Base-by-base conservation (phyloP, 345 rosid genomes). In the Citrus cavaleriei region DNA sequence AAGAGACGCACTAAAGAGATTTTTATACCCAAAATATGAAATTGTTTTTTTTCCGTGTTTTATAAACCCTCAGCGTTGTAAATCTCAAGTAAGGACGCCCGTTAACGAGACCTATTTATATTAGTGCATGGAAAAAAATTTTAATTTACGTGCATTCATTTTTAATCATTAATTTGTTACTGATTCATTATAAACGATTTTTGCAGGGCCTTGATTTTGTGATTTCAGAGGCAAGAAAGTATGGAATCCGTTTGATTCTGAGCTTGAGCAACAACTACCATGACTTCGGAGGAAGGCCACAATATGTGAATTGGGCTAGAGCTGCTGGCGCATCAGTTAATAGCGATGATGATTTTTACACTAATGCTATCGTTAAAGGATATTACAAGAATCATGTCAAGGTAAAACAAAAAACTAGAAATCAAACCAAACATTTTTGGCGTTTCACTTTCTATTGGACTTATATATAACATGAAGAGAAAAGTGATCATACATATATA, bases 141-240 rank as follows among this genome's bases (percentile, higher is more conserved):
- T 27, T 27, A 10, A 40, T 40, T 40, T 64, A 40, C 24, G 32
- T 16, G 38, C 40, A 63, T 30, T 22, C 68, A 64, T 16, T 64
- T 65, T 32, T 7, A 18, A 7, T 34, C 2, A 34, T 34, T 21
- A 58, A 34, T 65, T 64, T 1, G 24, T 1, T 13, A 35, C 18
- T 62, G 18, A 72, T 4, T 27, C 24, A 19, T 10, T 42, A 28
- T 40, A 14, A 14, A 16, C 49, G 30, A 54, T 27, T 66, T 79
- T 38, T 1, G 59, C 82, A 89, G 88, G 89, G 76, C 14, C 84
- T 89, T 55, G 90, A 89, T 78, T 89, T 84, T 69, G 88, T 86
- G 85, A 79, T 86, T 32, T 84, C 86, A 5, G 88, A 89, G 76
- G 90, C 89, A 18, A 84, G 70, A 68, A 86, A 65, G 27, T 46